Evolutionary conservation across 2,329 filamentous ascomycete genomes (phyloP), one percentile per base, ranked within the genome.

Genomic region (Cercospora zeae-maydis): DNA sequence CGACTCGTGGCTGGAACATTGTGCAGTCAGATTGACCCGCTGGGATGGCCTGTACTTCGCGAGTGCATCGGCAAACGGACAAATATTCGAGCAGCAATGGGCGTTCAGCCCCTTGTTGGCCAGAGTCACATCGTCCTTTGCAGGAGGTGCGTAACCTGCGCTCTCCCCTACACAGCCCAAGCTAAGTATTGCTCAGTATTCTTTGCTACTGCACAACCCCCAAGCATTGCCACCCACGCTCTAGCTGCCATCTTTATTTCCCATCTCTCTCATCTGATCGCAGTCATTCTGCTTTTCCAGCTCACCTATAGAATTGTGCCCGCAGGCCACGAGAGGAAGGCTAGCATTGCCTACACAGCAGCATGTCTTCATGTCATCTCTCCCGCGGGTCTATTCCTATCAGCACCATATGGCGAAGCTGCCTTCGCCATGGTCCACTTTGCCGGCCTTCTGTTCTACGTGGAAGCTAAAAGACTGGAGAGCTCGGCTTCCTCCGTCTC

Each of bases 311-410:
- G 82, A 7, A 70, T 93, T 9, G 85, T 84, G 59, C 76, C 76
- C 14, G 72, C 80, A 63, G 71, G 65, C 14, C 64, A 65, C 4
- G 58, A 58, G 4, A 66, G 69, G 31, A 74, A 69, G 51, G 69
- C 66, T 66, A 80, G 74, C n/a, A 75, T 89, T 42, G 84, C 91
- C 1, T 87, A 93, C 65, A 74, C 89, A 21, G 83, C 91, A 8
- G 86, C 91, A 2, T 78, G 84, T 14, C 79, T 98, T 54, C 92
- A 98, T 75, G 83, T 96, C 60, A 73, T 98, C 54, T 95, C 91
- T 0, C 93, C 95, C 0, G 95, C 90, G 0, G 93, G 93, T 0
- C 78, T 97, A 2, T 98, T 99, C 74, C 84, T 99, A 16, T 93
- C 89, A 0, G 89, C 93, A 0, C 92, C 93, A 0, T 96, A 95